phyloP scores from a whole-genome alignment of 805 yeast genomes.

The Candida quercuum region DNA sequence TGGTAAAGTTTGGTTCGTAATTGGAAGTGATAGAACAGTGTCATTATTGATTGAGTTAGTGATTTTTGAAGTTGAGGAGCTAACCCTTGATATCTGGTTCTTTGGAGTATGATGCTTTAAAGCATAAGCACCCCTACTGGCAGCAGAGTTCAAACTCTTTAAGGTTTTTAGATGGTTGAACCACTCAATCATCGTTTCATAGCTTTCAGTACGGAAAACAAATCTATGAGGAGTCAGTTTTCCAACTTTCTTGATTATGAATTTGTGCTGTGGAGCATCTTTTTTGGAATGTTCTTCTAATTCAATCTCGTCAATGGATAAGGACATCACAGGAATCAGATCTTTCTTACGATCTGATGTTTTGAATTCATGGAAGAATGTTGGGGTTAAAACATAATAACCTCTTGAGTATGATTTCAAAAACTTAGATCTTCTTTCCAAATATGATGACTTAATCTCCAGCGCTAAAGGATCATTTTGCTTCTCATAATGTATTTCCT shows the following conservation, averaged over 20 bases:
- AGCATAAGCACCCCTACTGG: conserved; percentile 21
- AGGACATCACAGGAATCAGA: conserved; percentile 75
- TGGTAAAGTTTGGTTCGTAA: conserved; percentile 19
- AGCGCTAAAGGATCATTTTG: conserved; percentile 64
- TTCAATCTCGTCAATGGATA: conserved; percentile 72
- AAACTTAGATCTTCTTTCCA: conserved; percentile 88
- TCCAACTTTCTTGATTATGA: conserved; percentile 75
- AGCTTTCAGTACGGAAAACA: conserved; percentile 90
- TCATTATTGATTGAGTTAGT: conserved; percentile 18
- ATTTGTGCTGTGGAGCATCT: conserved; percentile 63
- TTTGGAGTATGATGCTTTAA: conserved; percentile 16
- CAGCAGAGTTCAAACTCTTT: conserved; percentile 49
- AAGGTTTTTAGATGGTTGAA: conserved; percentile 67
- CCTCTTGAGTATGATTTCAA: conserved; percentile 87
- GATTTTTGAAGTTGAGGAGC: conserved; percentile 24
- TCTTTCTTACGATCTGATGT: conserved; percentile 77
- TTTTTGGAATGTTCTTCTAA: conserved; percentile 78
- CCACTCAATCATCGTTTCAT: conserved; percentile 80
- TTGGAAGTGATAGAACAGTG: conserved; percentile 20
- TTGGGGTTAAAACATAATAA: conserved; percentile 87
- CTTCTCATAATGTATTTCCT: conserved; percentile 60
- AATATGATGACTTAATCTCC: conserved; percentile 68
- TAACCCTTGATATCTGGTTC: conserved; percentile 21
- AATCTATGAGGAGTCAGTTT: conserved; percentile 81
- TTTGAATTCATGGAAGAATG: conserved; percentile 87